Conservation (phyloP, 1,284 basidiomycete species). For the Trichosporon coremiiforme region DNA sequence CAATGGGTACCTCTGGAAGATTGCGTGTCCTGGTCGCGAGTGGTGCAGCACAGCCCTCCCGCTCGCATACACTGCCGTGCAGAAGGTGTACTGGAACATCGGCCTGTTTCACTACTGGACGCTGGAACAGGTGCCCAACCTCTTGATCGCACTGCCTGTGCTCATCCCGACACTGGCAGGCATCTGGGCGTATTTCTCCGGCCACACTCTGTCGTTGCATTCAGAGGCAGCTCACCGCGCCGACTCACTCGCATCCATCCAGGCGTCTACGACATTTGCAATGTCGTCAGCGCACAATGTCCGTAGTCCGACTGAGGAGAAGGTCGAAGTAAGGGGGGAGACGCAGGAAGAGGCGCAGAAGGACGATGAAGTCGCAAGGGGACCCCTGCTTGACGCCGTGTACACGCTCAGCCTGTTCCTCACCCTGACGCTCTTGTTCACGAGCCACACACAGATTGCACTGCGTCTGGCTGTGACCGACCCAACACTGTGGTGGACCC, state of each 20-base stretch:
- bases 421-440: constrained; percentile 69
- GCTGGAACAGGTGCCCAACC: constrained; percentile 78
- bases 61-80: constrained; percentile 79
- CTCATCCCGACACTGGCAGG: constrained; percentile 61
- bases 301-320: neutral
- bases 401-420: constrained; percentile 47
- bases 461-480: constrained; percentile 77
- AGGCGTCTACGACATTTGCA: neutral
- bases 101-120: constrained; percentile 89
- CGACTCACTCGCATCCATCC: neutral
- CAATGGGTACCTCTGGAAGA: constrained; percentile 66
- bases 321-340: no score
- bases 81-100: constrained; percentile 79
- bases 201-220: neutral
- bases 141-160: constrained; percentile 75
- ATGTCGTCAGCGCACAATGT: neutral
- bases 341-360: neutral
- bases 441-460: constrained; percentile 86
- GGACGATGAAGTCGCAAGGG: neutral
- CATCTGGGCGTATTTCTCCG: neutral
- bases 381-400: neutral
- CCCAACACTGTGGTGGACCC: constrained; percentile 83
- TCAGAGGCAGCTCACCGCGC: neutral
- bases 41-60: constrained; percentile 73
- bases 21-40: constrained; percentile 64